A percentile compares a stretch with the other conserved stretches of the same genome.
Evolutionary conservation across 331 rosid species (phyloP).

Genomic region (Malus hybrid): DNA sequence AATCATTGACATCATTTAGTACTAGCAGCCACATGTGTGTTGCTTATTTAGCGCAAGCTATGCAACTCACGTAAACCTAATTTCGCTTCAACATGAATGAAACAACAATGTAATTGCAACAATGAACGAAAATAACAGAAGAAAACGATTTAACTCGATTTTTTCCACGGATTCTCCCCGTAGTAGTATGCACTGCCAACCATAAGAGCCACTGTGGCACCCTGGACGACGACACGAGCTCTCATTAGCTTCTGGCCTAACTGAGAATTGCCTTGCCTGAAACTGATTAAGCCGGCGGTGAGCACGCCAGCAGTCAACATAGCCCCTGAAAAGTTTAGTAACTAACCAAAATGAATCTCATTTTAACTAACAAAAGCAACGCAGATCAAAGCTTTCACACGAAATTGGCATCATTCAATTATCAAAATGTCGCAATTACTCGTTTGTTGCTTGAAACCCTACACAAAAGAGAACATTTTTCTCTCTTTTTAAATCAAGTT

Average conservation of each 20-base stretch:
- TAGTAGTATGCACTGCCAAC: slow-evolving; percentile 90
- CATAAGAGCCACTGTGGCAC: slow-evolving; percentile 97
- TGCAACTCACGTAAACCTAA: neutral
- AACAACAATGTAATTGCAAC: neutral
- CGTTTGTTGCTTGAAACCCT: neutral
- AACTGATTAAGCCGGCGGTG: slow-evolving; percentile 89
- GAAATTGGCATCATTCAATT: neutral
- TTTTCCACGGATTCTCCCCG: slow-evolving; percentile 79
- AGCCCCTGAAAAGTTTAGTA: slow-evolving; percentile 53
- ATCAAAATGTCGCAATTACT: neutral
- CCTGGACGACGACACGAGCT: slow-evolving; percentile 92
- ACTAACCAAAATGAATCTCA: neutral
- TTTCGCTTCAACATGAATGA: no score
- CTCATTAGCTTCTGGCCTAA: slow-evolving; percentile 93
- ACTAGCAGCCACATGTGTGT: no score
- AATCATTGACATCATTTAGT: no score
- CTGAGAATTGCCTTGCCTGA: slow-evolving; percentile 80
- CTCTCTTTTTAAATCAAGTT: neutral
- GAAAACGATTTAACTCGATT: slow-evolving; percentile 13
- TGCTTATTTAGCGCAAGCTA: neutral
- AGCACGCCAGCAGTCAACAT: slow-evolving; percentile 82
- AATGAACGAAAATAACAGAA: neutral
- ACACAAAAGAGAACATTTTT: neutral
- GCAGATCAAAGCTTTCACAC: neutral
- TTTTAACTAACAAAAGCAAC: neutral